Evolutionary conservation across 805 yeast species (phyloP).

Genomic region (Pichia manshurica): DNA sequence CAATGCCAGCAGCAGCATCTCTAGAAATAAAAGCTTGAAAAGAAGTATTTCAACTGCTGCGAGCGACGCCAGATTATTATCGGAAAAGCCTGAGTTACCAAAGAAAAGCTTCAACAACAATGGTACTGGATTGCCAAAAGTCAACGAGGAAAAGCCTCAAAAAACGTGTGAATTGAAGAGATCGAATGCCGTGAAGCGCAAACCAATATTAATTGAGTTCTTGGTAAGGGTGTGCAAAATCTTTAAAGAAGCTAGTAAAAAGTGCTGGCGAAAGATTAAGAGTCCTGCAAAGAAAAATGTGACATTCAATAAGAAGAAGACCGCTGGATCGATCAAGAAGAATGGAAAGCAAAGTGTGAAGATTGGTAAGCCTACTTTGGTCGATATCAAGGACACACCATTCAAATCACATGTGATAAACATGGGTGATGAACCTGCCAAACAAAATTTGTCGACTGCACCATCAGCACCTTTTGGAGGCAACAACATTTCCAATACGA

Average conservation of each 20-base stretch:
- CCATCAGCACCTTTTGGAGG: not conserved
- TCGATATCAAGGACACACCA: constrained; percentile 11
- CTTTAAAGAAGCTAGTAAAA: constrained; percentile 13
- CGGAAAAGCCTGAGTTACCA: not conserved
- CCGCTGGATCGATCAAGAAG: not conserved
- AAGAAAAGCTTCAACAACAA: not conserved
- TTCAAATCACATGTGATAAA: constrained; percentile 8
- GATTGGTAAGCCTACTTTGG: constrained; percentile 7
- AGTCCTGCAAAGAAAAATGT: constrained; percentile 13
- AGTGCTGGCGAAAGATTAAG: constrained; percentile 20
- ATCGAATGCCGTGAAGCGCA: constrained; percentile 30
- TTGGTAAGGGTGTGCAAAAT: constrained; percentile 14
- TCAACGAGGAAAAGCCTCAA: not conserved
- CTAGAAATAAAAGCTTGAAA: constrained; percentile 1
- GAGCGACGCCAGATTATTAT: not conserved
- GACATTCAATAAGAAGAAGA: constrained; percentile 2
- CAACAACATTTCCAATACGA: no score
- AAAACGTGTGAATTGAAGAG: constrained; percentile 23
- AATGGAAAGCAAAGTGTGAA: not conserved
- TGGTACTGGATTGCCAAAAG: no score
- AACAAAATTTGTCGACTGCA: no score
- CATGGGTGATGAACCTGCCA: not conserved
- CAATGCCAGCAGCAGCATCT: not conserved
- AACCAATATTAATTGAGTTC: constrained; percentile 25
- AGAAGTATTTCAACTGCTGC: constrained; percentile 1